These are phyloP conservation scores for Zoysia matrella DNA, from an alignment of 202 grass and related monocot genomes.

Conservation along the genomic window DNA sequence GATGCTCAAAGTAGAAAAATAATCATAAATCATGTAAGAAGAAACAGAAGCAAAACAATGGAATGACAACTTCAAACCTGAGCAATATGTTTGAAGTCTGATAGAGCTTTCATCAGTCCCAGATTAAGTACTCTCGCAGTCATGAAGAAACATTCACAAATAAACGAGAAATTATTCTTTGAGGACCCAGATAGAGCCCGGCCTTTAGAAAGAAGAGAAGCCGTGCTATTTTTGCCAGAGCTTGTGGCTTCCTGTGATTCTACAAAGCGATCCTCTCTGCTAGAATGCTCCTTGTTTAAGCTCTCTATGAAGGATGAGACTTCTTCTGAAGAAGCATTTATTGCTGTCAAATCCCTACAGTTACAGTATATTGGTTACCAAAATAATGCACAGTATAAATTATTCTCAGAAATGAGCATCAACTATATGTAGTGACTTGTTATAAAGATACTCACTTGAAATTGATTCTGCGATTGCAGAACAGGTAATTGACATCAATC, in stretches of 20 bases:
- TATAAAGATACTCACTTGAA: conserved; percentile 64
- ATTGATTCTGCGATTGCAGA: conserved; percentile 77
- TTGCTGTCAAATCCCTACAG: conserved; percentile 82
- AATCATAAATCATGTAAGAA: conserved; percentile 20
- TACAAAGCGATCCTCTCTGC: conserved; percentile 47
- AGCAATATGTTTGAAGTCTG: conserved; percentile 86
- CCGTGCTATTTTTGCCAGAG: conserved; percentile 55
- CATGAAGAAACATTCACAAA: conserved; percentile 99
- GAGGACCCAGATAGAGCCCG: conserved; percentile 43
- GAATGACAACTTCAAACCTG: conserved; percentile 62
- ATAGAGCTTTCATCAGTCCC: conserved; percentile 86
- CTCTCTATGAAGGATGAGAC: conserved; percentile 80
- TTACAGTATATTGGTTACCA: conserved; percentile 24
- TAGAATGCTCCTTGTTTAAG: conserved; percentile 52
- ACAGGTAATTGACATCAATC: conserved; percentile 86
- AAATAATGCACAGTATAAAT: conserved; percentile 8
- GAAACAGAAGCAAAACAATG: conserved; percentile 27
- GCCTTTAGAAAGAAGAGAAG: conserved; percentile 44
- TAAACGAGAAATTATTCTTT: conserved; percentile 92
- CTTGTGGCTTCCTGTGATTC: conserved; percentile 73
- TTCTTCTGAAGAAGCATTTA: conserved; percentile 96
- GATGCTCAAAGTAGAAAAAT: neutral
- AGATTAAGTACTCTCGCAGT: conserved; percentile 91
- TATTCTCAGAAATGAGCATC: conserved; percentile 23
- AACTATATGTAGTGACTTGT: conserved; percentile 2